phyloP scores from a whole-genome alignment of 2,329 filamentous ascomycete genomes.

The Diaporthe vexans region DNA sequence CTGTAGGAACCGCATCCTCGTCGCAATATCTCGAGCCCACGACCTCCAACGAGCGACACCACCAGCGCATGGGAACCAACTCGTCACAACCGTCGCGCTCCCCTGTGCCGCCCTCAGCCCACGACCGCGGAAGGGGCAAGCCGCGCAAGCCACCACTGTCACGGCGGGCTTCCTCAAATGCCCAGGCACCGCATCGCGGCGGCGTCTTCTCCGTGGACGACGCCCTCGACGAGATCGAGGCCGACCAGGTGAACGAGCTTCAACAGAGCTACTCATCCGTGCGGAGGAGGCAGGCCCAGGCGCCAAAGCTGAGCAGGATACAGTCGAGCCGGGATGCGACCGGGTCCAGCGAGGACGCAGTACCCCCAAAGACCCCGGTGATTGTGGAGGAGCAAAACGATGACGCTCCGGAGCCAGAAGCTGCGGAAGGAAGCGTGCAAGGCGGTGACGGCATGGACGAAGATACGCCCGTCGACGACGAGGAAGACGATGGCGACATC shows the following conservation, averaged over 20 bases:
- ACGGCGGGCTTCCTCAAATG: slow-evolving; percentile 81
- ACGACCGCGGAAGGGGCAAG: slow-evolving; percentile 64
- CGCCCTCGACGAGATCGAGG: slow-evolving; percentile 83
- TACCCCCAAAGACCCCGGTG: slow-evolving; percentile 35
- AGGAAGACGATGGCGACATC: slow-evolving; percentile 78
- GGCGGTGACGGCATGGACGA: slow-evolving; percentile 55
- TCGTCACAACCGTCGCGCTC: slow-evolving; percentile 53
- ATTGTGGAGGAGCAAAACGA: slow-evolving; percentile 43
- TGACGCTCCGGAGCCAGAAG: slow-evolving; percentile 1
- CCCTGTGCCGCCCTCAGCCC: slow-evolving; percentile 61
- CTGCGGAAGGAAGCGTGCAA: slow-evolving; percentile 42
- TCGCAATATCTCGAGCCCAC: slow-evolving; percentile 41
- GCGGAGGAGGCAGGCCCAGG: slow-evolving; percentile 54
- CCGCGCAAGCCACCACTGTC: slow-evolving; percentile 80
- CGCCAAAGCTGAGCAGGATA: slow-evolving; percentile 49
- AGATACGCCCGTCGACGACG: slow-evolving; percentile 60
- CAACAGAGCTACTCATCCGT: slow-evolving; percentile 58
- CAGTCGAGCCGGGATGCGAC: slow-evolving; percentile 49
- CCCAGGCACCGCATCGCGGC: slow-evolving; percentile 80
- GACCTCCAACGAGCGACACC: slow-evolving; percentile 49
- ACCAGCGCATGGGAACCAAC: slow-evolving; percentile 58
- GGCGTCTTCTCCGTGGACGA: slow-evolving; percentile 94
- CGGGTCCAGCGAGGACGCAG: slow-evolving; percentile 42
- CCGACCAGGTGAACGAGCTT: slow-evolving; percentile 67
- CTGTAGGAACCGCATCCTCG: slow-evolving; percentile 45